Evolutionary conservation across 306 rosid genomes (phyloP).

Genomic region (Quercus wislizeni): DNA sequence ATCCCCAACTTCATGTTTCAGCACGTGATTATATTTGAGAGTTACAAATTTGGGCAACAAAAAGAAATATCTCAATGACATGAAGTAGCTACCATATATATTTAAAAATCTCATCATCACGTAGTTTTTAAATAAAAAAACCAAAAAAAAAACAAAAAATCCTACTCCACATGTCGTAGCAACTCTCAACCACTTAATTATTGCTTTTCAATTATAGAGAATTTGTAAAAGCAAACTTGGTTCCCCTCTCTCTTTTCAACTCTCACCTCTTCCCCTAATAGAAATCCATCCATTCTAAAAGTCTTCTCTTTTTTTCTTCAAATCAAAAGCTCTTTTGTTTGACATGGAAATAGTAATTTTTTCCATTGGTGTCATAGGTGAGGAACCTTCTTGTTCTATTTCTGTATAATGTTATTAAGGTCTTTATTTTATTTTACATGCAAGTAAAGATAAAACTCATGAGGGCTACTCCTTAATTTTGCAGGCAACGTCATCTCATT

Average conservation of each 20-base stretch:
- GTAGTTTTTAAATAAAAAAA: too few species aligned
- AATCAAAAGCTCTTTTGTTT: not conserved
- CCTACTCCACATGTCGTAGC: not conserved
- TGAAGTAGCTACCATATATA: too few species aligned
- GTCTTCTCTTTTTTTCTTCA: not conserved
- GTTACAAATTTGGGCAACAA: too few species aligned
- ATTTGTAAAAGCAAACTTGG: not conserved
- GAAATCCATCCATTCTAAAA: not conserved
- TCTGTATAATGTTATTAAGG: not conserved
- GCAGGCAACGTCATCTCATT: constrained; percentile 65
- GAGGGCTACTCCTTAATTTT: not conserved
- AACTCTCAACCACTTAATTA: not conserved
- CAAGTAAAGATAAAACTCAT: not conserved
- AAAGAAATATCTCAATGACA: too few species aligned
- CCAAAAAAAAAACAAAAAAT: too few species aligned
- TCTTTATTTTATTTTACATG: not conserved
- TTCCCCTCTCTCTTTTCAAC: not conserved
- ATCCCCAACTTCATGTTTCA: too few species aligned
- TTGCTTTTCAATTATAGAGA: not conserved
- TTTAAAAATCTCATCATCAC: too few species aligned
- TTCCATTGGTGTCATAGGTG: constrained; percentile 56
- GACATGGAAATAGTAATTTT: constrained; percentile 47
- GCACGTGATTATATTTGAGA: too few species aligned
- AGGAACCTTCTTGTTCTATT: not conserved
- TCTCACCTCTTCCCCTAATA: not conserved